A percentile compares a stretch with the other conserved stretches of the same genome.
These are phyloP conservation scores for Lunularia cruciata DNA, from an alignment of 225 moss, liverwort and hornwort genomes.

Conservation along the genomic window DNA sequence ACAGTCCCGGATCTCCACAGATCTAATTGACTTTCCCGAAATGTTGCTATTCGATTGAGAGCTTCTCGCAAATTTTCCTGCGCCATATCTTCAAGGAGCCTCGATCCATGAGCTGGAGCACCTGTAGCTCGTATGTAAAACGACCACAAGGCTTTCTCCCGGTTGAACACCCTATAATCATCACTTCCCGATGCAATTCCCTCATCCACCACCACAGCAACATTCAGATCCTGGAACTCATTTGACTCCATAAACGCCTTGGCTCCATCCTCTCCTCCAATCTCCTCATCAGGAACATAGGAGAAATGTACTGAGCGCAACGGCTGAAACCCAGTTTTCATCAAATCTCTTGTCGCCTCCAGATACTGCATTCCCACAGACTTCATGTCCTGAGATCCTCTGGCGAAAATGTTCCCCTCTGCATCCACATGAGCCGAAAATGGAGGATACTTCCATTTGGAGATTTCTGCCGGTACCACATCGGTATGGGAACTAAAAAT, in stretches of 20 bases:
- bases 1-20: conserved; percentile 21
- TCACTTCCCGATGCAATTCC: conserved; percentile 38
- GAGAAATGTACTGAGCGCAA: conserved; percentile 38
- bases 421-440: conserved; percentile 50
- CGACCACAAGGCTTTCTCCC: conserved; percentile 42
- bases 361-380: conserved; percentile 49
- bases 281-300: conserved; percentile 53
- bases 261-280: conserved; percentile 46
- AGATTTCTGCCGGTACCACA: conserved; percentile 55
- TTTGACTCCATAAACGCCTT: conserved; percentile 30
- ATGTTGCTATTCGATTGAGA: conserved; percentile 30
- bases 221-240: conserved; percentile 37
- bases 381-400: conserved; percentile 62
- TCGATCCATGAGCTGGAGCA: conserved; percentile 44
- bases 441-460: conserved; percentile 58
- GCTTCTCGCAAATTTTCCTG: conserved; percentile 36
- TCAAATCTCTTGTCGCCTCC: conserved; percentile 41
- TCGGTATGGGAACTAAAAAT: conserved; percentile 77
- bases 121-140: conserved; percentile 39
- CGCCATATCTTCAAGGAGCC: conserved; percentile 38
- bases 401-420: conserved; percentile 55
- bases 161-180: conserved; percentile 35
- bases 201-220: conserved; percentile 46
- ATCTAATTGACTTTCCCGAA: conserved; percentile 34
- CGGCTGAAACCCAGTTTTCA: conserved; percentile 33